Evolutionary conservation across 495 filamentous ascomycete species (phyloP).

Genomic region (Aspergillus heteromorphus): DNA sequence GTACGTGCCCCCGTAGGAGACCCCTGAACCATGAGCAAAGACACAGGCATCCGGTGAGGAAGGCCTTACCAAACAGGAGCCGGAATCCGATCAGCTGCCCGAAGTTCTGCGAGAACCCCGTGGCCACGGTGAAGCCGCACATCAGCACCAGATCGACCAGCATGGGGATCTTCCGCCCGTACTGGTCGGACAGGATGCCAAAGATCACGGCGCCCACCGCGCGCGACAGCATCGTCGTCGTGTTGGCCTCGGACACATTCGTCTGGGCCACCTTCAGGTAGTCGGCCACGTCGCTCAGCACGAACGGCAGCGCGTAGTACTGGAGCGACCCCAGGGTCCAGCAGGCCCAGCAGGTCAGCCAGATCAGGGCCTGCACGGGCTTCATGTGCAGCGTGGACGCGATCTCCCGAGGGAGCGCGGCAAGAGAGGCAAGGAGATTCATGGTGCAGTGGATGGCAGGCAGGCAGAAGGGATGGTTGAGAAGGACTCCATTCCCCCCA

Average conservation of each 20-base stretch:
- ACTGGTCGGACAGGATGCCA: not conserved
- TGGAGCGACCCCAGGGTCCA: not conserved
- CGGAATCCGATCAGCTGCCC: not conserved
- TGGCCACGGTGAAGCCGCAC: not conserved
- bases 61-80: not conserved
- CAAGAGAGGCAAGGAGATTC: not conserved
- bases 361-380: not conserved
- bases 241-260: not conserved
- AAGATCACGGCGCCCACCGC: not conserved
- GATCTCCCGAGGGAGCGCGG: not conserved
- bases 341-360: not conserved
- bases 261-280: not conserved
- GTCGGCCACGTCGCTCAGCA: not conserved
- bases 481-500: too few species aligned
- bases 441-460: not conserved
- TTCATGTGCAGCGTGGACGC: not conserved
- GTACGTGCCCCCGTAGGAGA: not conserved
- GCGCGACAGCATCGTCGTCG: not conserved
- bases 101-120: not conserved
- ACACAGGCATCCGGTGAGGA: not conserved
- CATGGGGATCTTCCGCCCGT: not conserved
- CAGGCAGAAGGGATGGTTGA: too few species aligned
- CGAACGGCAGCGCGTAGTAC: not conserved
- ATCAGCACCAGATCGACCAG: not conserved
- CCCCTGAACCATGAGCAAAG: not conserved